Percentiles rank a stretch among this genome's conserved stretches.
Conservation (phyloP, 176 grass and related monocot species). For the Triticum monococcum region DNA sequence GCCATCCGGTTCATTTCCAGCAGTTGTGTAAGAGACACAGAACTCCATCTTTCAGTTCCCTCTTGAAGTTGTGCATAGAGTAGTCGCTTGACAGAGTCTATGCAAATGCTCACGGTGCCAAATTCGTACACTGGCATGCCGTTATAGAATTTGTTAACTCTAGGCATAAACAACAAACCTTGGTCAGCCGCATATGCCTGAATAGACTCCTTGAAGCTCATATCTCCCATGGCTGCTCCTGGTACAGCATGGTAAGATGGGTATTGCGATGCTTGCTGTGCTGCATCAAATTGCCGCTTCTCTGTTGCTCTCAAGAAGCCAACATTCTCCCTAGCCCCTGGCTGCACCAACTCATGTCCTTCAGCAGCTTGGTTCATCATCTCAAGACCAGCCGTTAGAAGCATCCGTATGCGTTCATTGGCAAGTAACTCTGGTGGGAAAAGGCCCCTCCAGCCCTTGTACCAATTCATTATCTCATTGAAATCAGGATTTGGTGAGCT, state of each 20-base stretch:
- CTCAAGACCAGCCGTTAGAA: conserved; percentile 67
- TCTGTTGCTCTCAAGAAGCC: conserved; percentile 67
- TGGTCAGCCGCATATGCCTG: conserved; percentile 84
- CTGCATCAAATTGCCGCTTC: conserved; percentile 73
- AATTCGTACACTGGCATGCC: conserved; percentile 85
- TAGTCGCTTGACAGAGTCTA: conserved; percentile 74
- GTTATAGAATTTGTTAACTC: conserved; percentile 78
- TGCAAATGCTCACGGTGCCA: conserved; percentile 69
- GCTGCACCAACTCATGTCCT: conserved; percentile 63
- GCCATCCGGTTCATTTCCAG: conserved; percentile 68
- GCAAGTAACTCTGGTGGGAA: conserved; percentile 81
- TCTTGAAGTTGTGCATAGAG: conserved; percentile 77
- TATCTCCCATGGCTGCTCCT: conserved; percentile 44
- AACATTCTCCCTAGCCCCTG: conserved; percentile 70
- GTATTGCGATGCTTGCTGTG: conserved; percentile 54
- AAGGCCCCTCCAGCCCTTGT: conserved; percentile 74
- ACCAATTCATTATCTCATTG: conserved; percentile 87
- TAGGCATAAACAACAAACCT: conserved; percentile 79
- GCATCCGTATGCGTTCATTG: conserved; percentile 67
- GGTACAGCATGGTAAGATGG: conserved; percentile 27
- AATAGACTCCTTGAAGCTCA: conserved; percentile 91
- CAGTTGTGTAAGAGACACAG: conserved; percentile 70
- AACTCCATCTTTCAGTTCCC: conserved; percentile 72
- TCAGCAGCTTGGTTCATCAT: conserved; percentile 93
- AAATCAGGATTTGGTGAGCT: conserved; percentile 78